Evolutionary conservation across 805 yeast species (phyloP), one percentile per base, ranked within the genome.

Genomic region (Dipodascus albidus): DNA sequence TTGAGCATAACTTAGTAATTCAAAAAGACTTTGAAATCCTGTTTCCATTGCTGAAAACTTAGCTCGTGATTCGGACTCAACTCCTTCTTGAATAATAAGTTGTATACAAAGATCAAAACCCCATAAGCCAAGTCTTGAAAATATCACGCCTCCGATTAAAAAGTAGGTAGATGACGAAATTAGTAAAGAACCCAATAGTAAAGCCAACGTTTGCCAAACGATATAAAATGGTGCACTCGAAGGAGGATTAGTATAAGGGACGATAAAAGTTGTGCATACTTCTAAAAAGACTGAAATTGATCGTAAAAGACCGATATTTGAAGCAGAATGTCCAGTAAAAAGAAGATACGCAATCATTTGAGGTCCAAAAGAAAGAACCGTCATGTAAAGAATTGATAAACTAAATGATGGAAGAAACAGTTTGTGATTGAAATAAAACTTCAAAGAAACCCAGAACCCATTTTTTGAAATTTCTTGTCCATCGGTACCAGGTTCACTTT

Each of bases 61-160:
- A 22, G 68, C 70, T 21, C 74, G 57, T 23, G 61, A 58, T 11
- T 64, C 65, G 47, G 65, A 66, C 20, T 57, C 60, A 23, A 71
- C 70, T 35, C 62, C 64, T 20, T 69, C 62, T 49, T 70, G 74
- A 22, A 71, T 60, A 15, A 62, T 57, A 22, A 64, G 60, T 54
- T 70, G 73, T 1, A 67, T 60, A 23, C 71, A 59, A 27, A 71
- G 58, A 53, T 70, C 74, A 58, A 68, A 70, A 22, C 75, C 73
- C 75, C 75, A 72, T 9, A 72, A 59, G 1, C 75, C 75, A 21
- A 71, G 53, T 15, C 75, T 59, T 19, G 70, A 64, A n/a, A 70
- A 49, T 3, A 63, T 57, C 3, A 62, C 64, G 4, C 67, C 68
- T n/a, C 55, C 48, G 2, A 66, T 52, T 27, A 63, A 49, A 47